Percentiles rank a stretch among this genome's conserved stretches.
These are phyloP conservation scores for Debaryomycetaceae sp. DNA, from an alignment of 1,139 yeast species.

Conservation along the genomic window DNA sequence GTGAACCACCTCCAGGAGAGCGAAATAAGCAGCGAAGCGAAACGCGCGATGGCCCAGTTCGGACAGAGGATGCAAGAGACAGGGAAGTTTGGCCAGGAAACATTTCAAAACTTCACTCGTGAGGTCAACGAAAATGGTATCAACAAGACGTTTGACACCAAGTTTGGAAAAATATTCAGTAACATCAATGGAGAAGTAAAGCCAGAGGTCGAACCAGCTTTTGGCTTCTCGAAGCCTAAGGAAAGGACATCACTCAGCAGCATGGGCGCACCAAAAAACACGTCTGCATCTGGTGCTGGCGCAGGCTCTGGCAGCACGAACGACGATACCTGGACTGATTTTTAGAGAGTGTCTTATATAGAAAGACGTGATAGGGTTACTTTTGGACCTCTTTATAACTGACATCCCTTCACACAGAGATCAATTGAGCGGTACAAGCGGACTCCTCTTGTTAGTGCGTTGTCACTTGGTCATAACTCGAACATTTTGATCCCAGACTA, in stretches of 20 bases:
- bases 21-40: slow-evolving; percentile 77
- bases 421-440: no score
- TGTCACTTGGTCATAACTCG: no score
- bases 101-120: slow-evolving; percentile 60
- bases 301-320: slow-evolving; percentile 12
- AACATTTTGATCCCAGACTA: no score
- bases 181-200: slow-evolving; percentile 28
- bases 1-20: slow-evolving; percentile 77
- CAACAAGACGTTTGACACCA: slow-evolving; percentile 43
- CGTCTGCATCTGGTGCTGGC: slow-evolving; percentile 13
- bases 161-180: slow-evolving; percentile 51
- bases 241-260: slow-evolving; percentile 56
- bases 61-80: slow-evolving; percentile 93
- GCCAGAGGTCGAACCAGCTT: slow-evolving; percentile 49
- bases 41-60: slow-evolving; percentile 90
- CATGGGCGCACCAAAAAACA: slow-evolving; percentile 22
- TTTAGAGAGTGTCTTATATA: slow-evolving; percentile 14
- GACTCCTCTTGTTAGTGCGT: no score
- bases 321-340: slow-evolving; percentile 48
- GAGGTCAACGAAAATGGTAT: slow-evolving; percentile 35
- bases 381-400: no score
- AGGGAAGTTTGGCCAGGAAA: slow-evolving; percentile 66
- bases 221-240: slow-evolving; percentile 64
- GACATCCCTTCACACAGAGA: no score
- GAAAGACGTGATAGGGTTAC: neutral